phyloP scores from a whole-genome alignment of 306 rosid genomes.

The Amphicarpaea edgeworthii region DNA sequence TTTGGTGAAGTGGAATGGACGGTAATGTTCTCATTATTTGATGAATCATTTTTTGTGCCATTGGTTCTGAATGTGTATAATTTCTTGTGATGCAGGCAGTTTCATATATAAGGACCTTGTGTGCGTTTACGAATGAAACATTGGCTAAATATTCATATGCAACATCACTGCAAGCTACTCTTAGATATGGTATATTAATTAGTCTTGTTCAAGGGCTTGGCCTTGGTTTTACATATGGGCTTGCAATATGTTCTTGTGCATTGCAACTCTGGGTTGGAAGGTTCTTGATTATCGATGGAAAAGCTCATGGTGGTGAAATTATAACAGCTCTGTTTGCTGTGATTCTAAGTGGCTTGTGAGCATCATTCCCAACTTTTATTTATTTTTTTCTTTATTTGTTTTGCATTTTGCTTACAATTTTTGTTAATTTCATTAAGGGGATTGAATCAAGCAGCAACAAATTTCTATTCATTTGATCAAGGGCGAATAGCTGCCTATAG shows the following conservation, averaged over 20 bases:
- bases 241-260: slow-evolving; percentile 99
- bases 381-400: neutral
- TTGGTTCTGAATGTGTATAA: slow-evolving; percentile 42
- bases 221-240: slow-evolving; percentile 99
- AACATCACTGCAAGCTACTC: slow-evolving; percentile 97
- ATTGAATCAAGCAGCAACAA: slow-evolving; percentile 98
- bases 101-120: slow-evolving; percentile 87
- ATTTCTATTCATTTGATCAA: slow-evolving; percentile 99
- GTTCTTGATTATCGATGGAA: slow-evolving; percentile 63
- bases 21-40: slow-evolving; percentile 35
- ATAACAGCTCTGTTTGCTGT: slow-evolving; percentile 93
- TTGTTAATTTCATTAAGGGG: slow-evolving; percentile 69
- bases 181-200: slow-evolving; percentile 96
- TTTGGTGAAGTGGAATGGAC: slow-evolving; percentile 33
- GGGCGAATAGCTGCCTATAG: slow-evolving; percentile 99
- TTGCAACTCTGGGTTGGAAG: slow-evolving; percentile 99
- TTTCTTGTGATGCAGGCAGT: slow-evolving; percentile 81
- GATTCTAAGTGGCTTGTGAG: slow-evolving; percentile 99
- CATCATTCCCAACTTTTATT: slow-evolving; percentile 34
- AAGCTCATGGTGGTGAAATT: slow-evolving; percentile 97
- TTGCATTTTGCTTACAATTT: slow-evolving; percentile 31
- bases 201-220: slow-evolving; percentile 99
- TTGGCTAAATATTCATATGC: slow-evolving; percentile 99
- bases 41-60: slow-evolving; percentile 30
- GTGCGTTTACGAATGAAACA: slow-evolving; percentile 96